These are phyloP conservation scores for Globisporangium heterothallicum DNA, from an alignment of 352 stramenopile genomes.

Conservation along the genomic window DNA sequence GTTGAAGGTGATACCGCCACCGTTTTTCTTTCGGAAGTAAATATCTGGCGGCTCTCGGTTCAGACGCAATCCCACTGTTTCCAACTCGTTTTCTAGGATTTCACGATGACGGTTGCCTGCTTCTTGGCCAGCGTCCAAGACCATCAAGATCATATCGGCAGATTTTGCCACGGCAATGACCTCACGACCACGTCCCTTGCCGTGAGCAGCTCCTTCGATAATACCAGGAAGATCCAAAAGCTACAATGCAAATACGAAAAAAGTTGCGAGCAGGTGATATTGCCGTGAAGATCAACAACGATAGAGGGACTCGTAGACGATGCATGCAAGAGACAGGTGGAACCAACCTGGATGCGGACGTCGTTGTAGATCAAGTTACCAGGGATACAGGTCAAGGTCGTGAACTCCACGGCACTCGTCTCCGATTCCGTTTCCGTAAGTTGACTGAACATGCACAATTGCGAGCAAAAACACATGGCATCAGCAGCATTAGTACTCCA, in stretches of 20 bases:
- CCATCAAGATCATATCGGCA: constrained; percentile 99
- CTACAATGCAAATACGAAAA: too few species aligned
- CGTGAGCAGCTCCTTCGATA: constrained; percentile 98
- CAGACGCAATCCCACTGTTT: constrained; percentile 97
- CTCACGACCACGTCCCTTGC: constrained; percentile 95
- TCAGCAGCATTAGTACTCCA: neutral
- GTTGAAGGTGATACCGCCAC: constrained; percentile 95
- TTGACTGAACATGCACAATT: constrained; percentile 39
- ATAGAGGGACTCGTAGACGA: neutral
- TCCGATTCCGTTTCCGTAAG: constrained; percentile 96
- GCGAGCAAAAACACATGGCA: neutral
- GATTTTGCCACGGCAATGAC: constrained; percentile 98
- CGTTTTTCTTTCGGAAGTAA: constrained; percentile 93
- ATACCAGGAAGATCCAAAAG: constrained; percentile 99
- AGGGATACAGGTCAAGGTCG: constrained; percentile 97
- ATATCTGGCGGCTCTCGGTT: constrained; percentile 97
- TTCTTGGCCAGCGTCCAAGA: constrained; percentile 97
- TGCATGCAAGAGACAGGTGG: neutral
- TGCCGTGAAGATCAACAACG: neutral
- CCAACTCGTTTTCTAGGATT: constrained; percentile 98
- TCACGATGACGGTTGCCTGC: constrained; percentile 95
- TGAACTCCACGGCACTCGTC: constrained; percentile 97
- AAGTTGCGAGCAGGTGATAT: too few species aligned
- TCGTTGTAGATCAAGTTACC: constrained; percentile 96
- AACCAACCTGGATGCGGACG: constrained; percentile 90